Evolutionary conservation across 495 filamentous ascomycete species (phyloP), one percentile per base, ranked within the genome.

Genomic region (Pseudotulostoma volvatum): DNA sequence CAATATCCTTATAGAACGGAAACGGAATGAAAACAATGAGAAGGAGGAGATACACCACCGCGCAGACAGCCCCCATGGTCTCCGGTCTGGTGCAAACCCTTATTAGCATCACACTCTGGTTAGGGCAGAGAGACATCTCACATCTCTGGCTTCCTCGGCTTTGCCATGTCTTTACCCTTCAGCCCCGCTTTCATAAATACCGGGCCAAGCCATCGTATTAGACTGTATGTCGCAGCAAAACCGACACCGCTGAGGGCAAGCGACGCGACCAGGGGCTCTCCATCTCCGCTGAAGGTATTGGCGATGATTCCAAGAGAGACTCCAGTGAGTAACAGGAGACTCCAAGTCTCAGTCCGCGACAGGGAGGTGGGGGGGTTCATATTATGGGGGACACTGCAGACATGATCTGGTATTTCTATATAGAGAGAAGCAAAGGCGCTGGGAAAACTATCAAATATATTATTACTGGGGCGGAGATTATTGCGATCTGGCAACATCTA

Each of bases 1-100:
- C 87, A 43, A 99, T 90, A 51, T 99, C 87, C 57, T 93, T 88
- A 63, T 93, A 96, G 59, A 99, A 96, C 2, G 84, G 78, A 57
- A 95, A 96, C 0, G 90, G 90, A 38, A 96, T 84, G 54, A 99
- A 96, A 20, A 83, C 54, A 37, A 96, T 92, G 20, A 94, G 71
- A 3, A 71, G 67, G 17, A 96, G 63, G 19, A 99, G 64, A 60
- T 95, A 96, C 1, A 96, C 82, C 21, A 90, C 74, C 1, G 92
- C 90, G 55, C 84, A 93, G 33, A 96, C 74, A 14, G 79, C 84
- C n/a, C 90, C 90, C 92, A 99, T 96, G 19, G 84, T 85, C 59
- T 99, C 90, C 9, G 90, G 90, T 46, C 79, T 84, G 47, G 19
- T 23, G 32, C n/a, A 36, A 40, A 59, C 37, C 58, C 52, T 43